Conservation (phyloP, 768 basidiomycete genomes). For the Amanita jacksonii region DNA sequence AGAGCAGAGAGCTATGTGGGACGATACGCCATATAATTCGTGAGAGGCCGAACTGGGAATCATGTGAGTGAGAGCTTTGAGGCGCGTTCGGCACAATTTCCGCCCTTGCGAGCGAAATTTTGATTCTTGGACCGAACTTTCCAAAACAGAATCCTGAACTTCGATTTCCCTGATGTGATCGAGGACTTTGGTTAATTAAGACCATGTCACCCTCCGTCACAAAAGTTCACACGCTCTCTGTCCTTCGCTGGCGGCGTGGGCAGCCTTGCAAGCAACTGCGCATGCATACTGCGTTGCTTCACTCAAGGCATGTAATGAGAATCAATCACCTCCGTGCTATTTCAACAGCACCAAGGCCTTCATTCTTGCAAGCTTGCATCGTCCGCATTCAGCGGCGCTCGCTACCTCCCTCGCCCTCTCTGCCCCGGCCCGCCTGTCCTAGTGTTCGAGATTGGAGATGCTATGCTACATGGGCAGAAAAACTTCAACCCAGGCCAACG, state of each 20-base stretch:
- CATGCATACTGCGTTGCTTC: slow-evolving; percentile 32
- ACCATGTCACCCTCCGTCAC: slow-evolving; percentile 4
- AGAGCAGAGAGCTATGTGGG: background rate
- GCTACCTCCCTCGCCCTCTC: background rate
- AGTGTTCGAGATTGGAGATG: background rate
- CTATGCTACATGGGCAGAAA: background rate
- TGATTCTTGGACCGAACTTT: background rate
- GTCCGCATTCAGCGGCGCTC: background rate
- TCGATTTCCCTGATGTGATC: background rate
- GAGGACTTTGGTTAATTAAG: background rate
- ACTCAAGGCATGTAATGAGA: slow-evolving; percentile 31
- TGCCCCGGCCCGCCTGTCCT: background rate
- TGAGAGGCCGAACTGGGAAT: background rate
- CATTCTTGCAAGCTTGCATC: background rate
- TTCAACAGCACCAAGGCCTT: background rate
- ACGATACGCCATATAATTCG: background rate
- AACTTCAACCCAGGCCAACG: background rate
- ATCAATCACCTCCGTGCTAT: slow-evolving; percentile 12
- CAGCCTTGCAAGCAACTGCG: slow-evolving; percentile 18
- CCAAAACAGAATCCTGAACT: background rate
- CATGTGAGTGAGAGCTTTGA: slow-evolving; percentile 1
- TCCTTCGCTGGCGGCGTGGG: background rate
- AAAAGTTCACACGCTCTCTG: background rate
- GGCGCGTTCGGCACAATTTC: slow-evolving; percentile 3
- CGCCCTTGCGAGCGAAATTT: background rate